Evolutionary conservation across 768 basidiomycete genomes (phyloP).

Genomic region (Dentipellis sp.): DNA sequence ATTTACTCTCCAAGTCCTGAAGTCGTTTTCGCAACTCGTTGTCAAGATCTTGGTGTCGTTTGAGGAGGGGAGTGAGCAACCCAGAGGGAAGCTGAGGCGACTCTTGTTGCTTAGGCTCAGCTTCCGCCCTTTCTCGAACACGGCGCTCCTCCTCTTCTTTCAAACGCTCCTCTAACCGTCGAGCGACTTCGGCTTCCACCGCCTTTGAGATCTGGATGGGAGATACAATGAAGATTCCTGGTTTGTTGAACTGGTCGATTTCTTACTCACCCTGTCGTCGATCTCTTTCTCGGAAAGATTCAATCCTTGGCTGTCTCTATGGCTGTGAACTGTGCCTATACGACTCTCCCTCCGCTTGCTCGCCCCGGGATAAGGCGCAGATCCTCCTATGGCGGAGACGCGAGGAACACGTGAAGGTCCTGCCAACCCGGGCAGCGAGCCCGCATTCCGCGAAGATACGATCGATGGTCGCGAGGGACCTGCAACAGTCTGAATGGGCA

Average conservation of each 20-base stretch:
- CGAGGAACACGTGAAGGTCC: constrained; percentile 13
- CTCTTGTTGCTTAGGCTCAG: constrained; percentile 29
- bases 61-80: constrained; percentile 52
- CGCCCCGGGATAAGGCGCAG: constrained; percentile 8
- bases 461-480: constrained; percentile 16
- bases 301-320: constrained; percentile 6
- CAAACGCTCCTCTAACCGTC: constrained; percentile 38
- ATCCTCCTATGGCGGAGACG: constrained; percentile 4
- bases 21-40: constrained; percentile 55
- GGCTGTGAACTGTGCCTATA: constrained; percentile 7
- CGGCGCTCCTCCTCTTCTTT: constrained; percentile 16
- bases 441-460: constrained; percentile 8
- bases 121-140: constrained; percentile 15
- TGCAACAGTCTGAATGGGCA: neutral
- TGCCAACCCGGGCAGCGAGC: constrained; percentile 1
- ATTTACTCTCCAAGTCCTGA: constrained; percentile 62
- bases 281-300: constrained; percentile 63
- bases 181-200: constrained; percentile 68
- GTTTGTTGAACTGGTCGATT: too few relatives aligned
- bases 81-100: constrained; percentile 29
- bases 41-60: constrained; percentile 60
- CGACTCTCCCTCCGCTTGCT: constrained; percentile 11
- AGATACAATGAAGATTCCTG: too few relatives aligned
- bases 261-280: constrained; percentile 51
- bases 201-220: constrained; percentile 52